Base-by-base conservation (phyloP, 2,329 filamentous ascomycete species). In the Shiraia bambusicola region DNA sequence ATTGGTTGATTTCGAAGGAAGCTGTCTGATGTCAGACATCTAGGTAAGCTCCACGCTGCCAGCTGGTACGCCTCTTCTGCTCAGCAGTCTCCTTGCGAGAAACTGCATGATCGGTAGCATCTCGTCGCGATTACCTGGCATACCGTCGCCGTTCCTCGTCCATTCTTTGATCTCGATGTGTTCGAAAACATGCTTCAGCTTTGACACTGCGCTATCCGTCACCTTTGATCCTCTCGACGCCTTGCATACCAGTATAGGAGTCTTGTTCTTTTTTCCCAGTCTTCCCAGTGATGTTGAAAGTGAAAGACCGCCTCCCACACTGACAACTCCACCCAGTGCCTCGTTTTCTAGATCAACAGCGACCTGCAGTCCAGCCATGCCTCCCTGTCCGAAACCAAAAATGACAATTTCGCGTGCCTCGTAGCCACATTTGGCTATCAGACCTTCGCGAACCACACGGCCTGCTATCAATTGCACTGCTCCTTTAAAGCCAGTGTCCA, bases 101-200 rank as follows among this genome's bases (percentile, higher is more conserved):
- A 84, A 96, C 60, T 86, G 81, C 89, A 96, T 96, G 46, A 96
- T 79, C 0, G 91, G 90, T 58, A 91, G 63, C 78, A 94, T 91
- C 75, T 97, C 91, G 9, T 94, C 89, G 38, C 86, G 77, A 63
- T 78, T 85, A 32, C 76, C 74, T n/a, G 90, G 89, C 91, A 96
- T 95, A 1, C 78, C 79, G 66, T 95, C 88, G 5, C 84, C 87
- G 2, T 66, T 69, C 61, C 84, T 81, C 59, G 57, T 65, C 69
- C 69, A 71, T 37, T 70, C 67, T 37, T 61, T 63, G 32, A 69
- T 40, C 49, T 71, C 67, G 3, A 66, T 47, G 31, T 63, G 63
- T 29, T 76, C 72, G 67, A 92, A 93, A 40, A 80, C 77, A 29
- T 74, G 72, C 63, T 82, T 85, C 26, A 90, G 70, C 42, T 77